These are phyloP conservation scores for Hypoxylon sp. DNA, from an alignment of 2,329 filamentous ascomycete species.

Conservation along the genomic window DNA sequence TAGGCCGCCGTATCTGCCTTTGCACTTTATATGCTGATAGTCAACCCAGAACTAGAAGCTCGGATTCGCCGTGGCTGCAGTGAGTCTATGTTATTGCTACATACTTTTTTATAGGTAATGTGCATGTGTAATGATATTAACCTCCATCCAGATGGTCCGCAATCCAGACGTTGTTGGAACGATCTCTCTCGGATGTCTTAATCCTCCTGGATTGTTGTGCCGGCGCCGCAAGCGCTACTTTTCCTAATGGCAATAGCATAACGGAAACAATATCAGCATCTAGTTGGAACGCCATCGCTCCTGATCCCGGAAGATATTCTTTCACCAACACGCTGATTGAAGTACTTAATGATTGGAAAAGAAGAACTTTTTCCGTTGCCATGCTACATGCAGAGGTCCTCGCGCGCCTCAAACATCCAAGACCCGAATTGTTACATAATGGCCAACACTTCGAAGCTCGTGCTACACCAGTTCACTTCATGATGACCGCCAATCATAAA, in stretches of 20 bases:
- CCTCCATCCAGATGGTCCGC: slow-evolving; percentile 66
- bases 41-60: slow-evolving; percentile 61
- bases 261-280: slow-evolving; percentile 75
- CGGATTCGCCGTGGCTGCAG: slow-evolving; percentile 70
- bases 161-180: slow-evolving; percentile 71
- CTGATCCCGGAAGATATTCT: slow-evolving; percentile 71
- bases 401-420: slow-evolving; percentile 72
- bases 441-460: slow-evolving; percentile 71
- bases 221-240: slow-evolving; percentile 72
- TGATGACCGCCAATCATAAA: slow-evolving; percentile 74
- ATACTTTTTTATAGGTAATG: slow-evolving; percentile 26
- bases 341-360: slow-evolving; percentile 70
- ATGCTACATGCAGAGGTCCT: slow-evolving; percentile 74
- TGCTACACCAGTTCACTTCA: slow-evolving; percentile 73
- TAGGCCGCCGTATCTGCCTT: slow-evolving; percentile 2
- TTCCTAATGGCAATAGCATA: slow-evolving; percentile 70
- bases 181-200: slow-evolving; percentile 70
- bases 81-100: slow-evolving; percentile 53
- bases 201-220: slow-evolving; percentile 73
- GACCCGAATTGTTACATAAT: slow-evolving; percentile 68
- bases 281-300: slow-evolving; percentile 73
- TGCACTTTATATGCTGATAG: slow-evolving; percentile 32
- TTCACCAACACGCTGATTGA: slow-evolving; percentile 73
- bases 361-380: slow-evolving; percentile 69
- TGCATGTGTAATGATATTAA: slow-evolving; percentile 26